Base-by-base conservation (phyloP, 2,329 filamentous ascomycete species). In the Colletotrichum australisinense region DNA sequence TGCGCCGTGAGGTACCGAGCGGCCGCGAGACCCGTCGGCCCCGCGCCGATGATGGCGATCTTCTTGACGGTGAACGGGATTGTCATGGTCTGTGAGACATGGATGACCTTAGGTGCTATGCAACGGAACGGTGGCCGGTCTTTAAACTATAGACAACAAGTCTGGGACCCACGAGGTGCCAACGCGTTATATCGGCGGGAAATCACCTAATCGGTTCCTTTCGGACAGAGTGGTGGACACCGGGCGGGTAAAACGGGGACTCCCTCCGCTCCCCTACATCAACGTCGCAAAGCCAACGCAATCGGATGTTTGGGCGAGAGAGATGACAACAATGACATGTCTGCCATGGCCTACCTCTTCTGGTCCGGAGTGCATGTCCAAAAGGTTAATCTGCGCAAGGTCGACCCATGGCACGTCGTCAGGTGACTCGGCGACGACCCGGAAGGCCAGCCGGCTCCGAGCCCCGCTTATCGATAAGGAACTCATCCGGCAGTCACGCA, bases 1-100 rank as follows among this genome's bases (percentile, higher is more conserved):
- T 93, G 95, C 0, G 93, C 94, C 12, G 89, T 81, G 22, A 98
- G 87, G 79, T 95, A 95, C 87, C 95, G 97, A 66, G 94, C 94
- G 28, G 93, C 91, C 30, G 93, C 90, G 4, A 98, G 86, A 5
- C 96, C 95, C 75, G 90, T 90, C 0, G 95, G 94, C 0, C 95
- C 95, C 11, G 93, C 95, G 26, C 95, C 95, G 76, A 98, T 91
- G 73, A 98, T 87, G 76, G 94, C 94, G 76, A 98, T 87, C 58
- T 83, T 89, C 73, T 87, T 87, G 62, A 93, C 87, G 74, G 84
- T 75, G 78, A 90, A 91, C 26, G 59, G 24, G 4, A 55, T 14
- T 8, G 35, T 28, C 71, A 73, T 73, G 26, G n/a, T 46, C 24
- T 55, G 32, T 42, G 32, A 69, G 65, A 38, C 63, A 62, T 24